Evolutionary conservation across 2,329 filamentous ascomycete species (phyloP).

Genomic region (Monosporascus sp.): DNA sequence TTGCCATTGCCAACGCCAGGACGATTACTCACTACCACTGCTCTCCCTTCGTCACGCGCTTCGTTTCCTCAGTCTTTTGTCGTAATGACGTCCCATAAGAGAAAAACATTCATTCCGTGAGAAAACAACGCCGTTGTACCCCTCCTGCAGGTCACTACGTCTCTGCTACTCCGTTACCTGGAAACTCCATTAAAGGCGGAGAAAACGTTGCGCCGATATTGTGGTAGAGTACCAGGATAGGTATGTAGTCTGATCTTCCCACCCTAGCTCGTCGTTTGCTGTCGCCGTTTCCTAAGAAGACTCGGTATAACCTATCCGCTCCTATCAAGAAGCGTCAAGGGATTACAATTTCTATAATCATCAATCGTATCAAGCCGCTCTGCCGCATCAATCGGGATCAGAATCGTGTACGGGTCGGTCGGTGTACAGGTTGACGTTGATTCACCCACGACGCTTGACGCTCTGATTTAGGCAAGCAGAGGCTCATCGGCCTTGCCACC

Average conservation of each 20-base stretch:
- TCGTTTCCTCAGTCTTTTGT: neutral
- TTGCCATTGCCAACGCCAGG: no score
- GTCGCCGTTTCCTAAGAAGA: constrained; percentile 11
- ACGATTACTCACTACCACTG: neutral
- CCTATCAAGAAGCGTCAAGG: constrained; percentile 10
- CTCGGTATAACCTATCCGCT: constrained; percentile 7
- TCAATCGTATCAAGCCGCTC: constrained; percentile 19
- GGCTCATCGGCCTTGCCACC: constrained; percentile 22
- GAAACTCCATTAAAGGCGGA: neutral
- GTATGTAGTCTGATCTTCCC: neutral
- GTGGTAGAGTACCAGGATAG: neutral
- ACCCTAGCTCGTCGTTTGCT: neutral
- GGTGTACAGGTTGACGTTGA: neutral
- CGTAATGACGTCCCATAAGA: neutral
- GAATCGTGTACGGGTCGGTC: constrained; percentile 4
- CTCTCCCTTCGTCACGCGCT: neutral
- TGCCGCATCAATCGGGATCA: constrained; percentile 13
- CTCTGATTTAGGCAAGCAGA: constrained; percentile 24
- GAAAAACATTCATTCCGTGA: neutral
- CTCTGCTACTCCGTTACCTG: neutral
- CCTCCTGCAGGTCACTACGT: neutral
- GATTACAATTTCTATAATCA: constrained; percentile 16
- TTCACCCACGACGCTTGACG: constrained; percentile 1
- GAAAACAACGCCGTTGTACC: neutral
- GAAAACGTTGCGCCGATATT: neutral